Evolutionary conservation across 139 green algal species (phyloP), one percentile per base, ranked within the genome.

Genomic region (Yamagishiella unicocca): DNA sequence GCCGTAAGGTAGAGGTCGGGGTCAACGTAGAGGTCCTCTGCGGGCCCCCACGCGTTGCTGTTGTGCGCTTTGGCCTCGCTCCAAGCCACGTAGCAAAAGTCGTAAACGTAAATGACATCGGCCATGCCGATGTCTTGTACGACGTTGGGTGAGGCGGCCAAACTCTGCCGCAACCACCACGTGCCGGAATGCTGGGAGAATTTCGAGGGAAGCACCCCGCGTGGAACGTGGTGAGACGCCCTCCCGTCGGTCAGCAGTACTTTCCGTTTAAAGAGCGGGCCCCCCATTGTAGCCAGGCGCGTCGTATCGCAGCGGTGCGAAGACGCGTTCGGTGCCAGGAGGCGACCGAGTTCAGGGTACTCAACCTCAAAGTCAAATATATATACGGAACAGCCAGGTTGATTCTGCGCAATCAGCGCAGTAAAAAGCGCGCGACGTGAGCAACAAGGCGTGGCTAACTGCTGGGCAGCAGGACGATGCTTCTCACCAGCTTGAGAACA

Each of bases 341-440:
- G 71, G 29, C 40, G 71, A 35, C 71, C 71, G 21, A 78, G 4
- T 29, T 54, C 43, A 31, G 71, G 71, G 35, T 61, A 78, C 40
- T 78, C 71, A 40, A 1, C 37, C 40, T 78, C 71, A 37, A 78
- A 78, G 71, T 78, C 43, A 21, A 78, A 78, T 8, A 78, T 78
- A 29, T 78, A 78, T 7, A 78, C 40, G 25, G 71, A 78, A 19
- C 71, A 78, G 4, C 29, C 71, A 7, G 21, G 68, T 19, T 76
- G 68, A 1, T 14, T 76, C 68, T 76, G 71, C 71, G 38, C 68
- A 8, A n/a, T n/a, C n/a, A n/a, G n/a, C n/a, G n/a, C n/a, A n/a
- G n/a, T n/a, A n/a, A n/a, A n/a, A n/a, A n/a, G n/a, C n/a, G n/a
- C n/a, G n/a, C n/a, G n/a, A n/a, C n/a, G n/a, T n/a, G n/a, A n/a